phyloP scores from a whole-genome alignment of 129 eudicot species.

The Oenanthe sinensis region DNA sequence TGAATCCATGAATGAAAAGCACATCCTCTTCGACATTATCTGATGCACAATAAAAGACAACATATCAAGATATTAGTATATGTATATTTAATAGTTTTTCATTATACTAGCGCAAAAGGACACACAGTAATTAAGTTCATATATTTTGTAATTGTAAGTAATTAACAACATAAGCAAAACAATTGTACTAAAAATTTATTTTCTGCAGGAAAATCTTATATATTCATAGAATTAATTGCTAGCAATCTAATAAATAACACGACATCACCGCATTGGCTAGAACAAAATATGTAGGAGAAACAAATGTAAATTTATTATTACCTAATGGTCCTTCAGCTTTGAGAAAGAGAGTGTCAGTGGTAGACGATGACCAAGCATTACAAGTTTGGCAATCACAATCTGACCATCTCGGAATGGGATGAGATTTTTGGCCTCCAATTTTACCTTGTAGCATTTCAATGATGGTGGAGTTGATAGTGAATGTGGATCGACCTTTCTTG shows the following conservation, averaged over 20 bases:
- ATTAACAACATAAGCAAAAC: neutral
- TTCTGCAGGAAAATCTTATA: neutral
- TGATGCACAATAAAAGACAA: constrained; percentile 8
- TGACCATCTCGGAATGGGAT: constrained; percentile 80
- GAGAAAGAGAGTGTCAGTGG: constrained; percentile 51
- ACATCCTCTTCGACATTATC: constrained; percentile 63
- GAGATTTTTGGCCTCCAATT: constrained; percentile 40
- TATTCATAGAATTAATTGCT: neutral
- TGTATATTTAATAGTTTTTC: too few species aligned
- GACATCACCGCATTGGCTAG: neutral
- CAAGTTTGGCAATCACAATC: constrained; percentile 88
- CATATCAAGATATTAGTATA: neutral
- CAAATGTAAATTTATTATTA: neutral
- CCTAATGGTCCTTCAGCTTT: constrained; percentile 69
- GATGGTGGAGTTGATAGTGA: constrained; percentile 61
- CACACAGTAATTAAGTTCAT: too few species aligned
- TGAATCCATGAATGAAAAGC: constrained; percentile 87
- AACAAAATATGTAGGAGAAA: neutral
- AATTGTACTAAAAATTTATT: neutral
- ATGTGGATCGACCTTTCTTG: constrained; percentile 40
- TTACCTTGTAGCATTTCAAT: constrained; percentile 88
- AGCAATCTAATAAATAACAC: neutral
- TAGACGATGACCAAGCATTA: constrained; percentile 56
- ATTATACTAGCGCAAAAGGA: too few species aligned
- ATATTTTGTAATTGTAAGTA: too few species aligned